Conservation (phyloP, 805 yeast genomes). For the Kodamaea nitidulidarum region DNA sequence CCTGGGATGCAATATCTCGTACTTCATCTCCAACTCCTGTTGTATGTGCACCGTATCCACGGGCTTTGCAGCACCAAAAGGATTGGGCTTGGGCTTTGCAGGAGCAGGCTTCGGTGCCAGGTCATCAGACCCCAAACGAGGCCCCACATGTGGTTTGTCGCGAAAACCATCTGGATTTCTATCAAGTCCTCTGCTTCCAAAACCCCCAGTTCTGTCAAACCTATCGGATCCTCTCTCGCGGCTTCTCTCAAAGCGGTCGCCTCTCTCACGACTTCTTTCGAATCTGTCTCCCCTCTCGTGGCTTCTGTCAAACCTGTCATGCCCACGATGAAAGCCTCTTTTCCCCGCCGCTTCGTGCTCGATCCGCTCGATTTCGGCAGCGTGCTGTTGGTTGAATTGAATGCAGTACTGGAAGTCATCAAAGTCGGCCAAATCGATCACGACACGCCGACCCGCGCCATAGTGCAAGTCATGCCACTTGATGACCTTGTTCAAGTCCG, state of each 20-base stretch:
- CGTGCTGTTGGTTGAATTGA: slow-evolving; percentile 35
- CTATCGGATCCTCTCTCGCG: no score
- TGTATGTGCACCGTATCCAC: slow-evolving; percentile 69
- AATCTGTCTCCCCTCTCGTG: no score
- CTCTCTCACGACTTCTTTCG: no score
- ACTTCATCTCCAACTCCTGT: slow-evolving; percentile 67
- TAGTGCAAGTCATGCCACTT: slow-evolving; percentile 61
- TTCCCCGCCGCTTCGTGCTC: slow-evolving; percentile 24
- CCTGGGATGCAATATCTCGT: slow-evolving; percentile 76
- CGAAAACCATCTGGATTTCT: no score
- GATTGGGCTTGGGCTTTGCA: slow-evolving; percentile 48
- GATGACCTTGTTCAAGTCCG: slow-evolving; percentile 53
- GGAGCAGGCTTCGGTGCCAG: slow-evolving; percentile 14
- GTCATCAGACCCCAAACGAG: neutral
- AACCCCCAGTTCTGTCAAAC: no score
- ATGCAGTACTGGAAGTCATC: slow-evolving; percentile 39
- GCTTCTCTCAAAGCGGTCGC: no score
- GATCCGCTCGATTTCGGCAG: slow-evolving; percentile 25
- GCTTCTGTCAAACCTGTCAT: no score
- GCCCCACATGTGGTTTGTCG: neutral
- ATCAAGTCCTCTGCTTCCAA: slow-evolving; percentile 15
- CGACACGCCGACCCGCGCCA: slow-evolving; percentile 36
- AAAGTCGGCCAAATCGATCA: slow-evolving; percentile 38
- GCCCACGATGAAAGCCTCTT: neutral
- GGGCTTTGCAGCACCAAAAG: slow-evolving; percentile 84